Evolutionary conservation across 371 early-diverging fungal genomes (phyloP), one percentile per base, ranked within the genome.

Genomic region (Mortierella sp.): DNA sequence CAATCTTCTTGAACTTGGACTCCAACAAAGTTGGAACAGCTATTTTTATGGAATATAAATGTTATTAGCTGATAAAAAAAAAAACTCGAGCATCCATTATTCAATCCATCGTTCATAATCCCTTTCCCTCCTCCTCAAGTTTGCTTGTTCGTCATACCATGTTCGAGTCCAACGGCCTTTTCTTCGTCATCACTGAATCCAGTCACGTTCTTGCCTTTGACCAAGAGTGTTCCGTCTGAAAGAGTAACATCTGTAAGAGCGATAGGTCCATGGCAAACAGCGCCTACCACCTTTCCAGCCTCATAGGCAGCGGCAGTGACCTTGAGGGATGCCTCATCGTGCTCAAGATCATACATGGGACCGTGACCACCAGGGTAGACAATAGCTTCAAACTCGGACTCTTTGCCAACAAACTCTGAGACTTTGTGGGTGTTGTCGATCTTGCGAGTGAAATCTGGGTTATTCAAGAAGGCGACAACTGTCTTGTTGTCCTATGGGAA

Each of bases 321-420:
- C 64, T 76, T 54, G 22, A 66, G 68, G 6, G 85, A 70, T 5
- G 61, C 68, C 68, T 77, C 70, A 61, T 85, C 73, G 40, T 76
- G 64, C 65, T 70, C 67, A 8, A 86, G 75, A 68, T 86, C 87
- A 54, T 66, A 83, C 84, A 83, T 83, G 40, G 86, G 86, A 28
- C 86, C 87, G 55, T 87, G 86, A 10, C 88, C 88, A 19, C 88
- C 88, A 2, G 88, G 88, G 70, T 81, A 78, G 55, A 87, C 67
- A 51, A 87, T 61, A 32, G 83, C 85, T 28, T 49, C 77, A 55
- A 83, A 85, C 7, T 84, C 66, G 4, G 28, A 40, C 42, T 78
- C 77, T 23, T 72, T 75, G 37, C 68, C 72, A 19, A 72, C 23
- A 45, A 86, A 68, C 29, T 79, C 75, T 9, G 67, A 65, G 51